Evolutionary conservation across 495 filamentous ascomycete species (phyloP).

Genomic region (Penicillium bialowiezense): DNA sequence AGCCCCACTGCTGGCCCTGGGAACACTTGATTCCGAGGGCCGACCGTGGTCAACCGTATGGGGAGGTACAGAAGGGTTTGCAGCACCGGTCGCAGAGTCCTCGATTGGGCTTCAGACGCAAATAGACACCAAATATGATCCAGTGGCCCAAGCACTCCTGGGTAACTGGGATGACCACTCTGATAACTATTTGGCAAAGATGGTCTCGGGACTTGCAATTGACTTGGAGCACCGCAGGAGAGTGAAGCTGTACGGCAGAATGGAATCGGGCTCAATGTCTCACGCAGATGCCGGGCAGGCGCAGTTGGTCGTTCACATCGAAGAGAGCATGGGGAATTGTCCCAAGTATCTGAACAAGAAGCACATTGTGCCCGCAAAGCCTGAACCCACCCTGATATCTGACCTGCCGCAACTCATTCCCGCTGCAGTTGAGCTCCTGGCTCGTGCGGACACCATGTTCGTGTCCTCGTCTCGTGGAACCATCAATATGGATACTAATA

Average conservation of each 20-base stretch:
- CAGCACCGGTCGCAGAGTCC: constrained; percentile 50
- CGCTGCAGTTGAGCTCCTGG: constrained; percentile 56
- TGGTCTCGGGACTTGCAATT: constrained; percentile 63
- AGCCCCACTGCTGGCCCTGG: constrained; percentile 68
- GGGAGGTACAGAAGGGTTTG: constrained; percentile 69
- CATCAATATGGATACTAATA: constrained; percentile 79
- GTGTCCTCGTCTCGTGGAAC: constrained; percentile 61
- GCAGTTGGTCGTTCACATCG: constrained; percentile 64
- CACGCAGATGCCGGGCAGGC: constrained; percentile 37
- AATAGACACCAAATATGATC: constrained; percentile 60
- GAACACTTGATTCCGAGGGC: constrained; percentile 58
- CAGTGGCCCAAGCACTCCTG: constrained; percentile 57
- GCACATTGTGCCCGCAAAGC: constrained; percentile 51
- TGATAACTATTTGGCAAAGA: constrained; percentile 30
- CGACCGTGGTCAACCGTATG: constrained; percentile 73
- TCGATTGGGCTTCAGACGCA: constrained; percentile 58
- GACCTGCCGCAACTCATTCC: constrained; percentile 37
- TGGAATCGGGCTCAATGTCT: constrained; percentile 55
- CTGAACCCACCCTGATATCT: constrained; percentile 51
- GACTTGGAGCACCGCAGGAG: constrained; percentile 64
- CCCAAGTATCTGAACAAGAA: constrained; percentile 83
- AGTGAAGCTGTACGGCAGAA: constrained; percentile 65
- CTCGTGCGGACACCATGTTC: constrained; percentile 72
- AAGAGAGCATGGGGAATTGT: constrained; percentile 72
- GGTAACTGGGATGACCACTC: constrained; percentile 14